Evolutionary conservation across 208 protist genomes (phyloP), one percentile per base, ranked within the genome.

Genomic region (Trypanosoma boissoni): DNA sequence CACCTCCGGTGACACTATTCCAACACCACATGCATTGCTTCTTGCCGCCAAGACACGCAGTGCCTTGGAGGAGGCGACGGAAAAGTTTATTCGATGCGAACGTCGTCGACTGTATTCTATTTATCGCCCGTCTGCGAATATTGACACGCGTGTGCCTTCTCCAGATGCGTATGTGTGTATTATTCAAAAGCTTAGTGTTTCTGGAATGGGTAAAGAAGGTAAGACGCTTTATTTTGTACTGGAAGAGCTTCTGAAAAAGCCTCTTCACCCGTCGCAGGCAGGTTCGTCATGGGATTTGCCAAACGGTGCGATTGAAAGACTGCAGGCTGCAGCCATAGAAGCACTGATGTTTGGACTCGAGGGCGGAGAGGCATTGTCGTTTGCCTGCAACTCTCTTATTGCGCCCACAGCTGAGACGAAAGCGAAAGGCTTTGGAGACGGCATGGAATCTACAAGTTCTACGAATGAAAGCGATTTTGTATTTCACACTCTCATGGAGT

Each of bases 241-340:
- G 29, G 5, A 78, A 0, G 83, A 89, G n/a, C 53, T 82, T 39
- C 64, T 89, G 28, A 46, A 67, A 27, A 89, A 89, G 32, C 69
- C 76, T 0, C 54, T 79, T 7, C 78, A 86, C 55, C 78, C 83
- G 16, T 78, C 72, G 10, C 41, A 68, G n/a, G 76, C 66, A 45
- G 56, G 58, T 20, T 57, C 65, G 7, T 31, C 68, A 20, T 89
- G 83, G 83, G 83, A 89, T 55, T 32, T 86, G 18, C 51, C 59
- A 1, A 49, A 20, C 4, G 26, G 57, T 14, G 57, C 64, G 37
- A 54, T 64, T 27, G 52, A 32, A n/a, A 21, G 28, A 1, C 0
- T 72, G 31, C 73, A 76, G 39, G 57, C 60, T 8, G 34, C 14
- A 18, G 71, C 69, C 2, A 61, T 86, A 10, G 43, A 56, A 43